Conservation (phyloP, 805 yeast species). For the Metschnikowia orientalis region DNA sequence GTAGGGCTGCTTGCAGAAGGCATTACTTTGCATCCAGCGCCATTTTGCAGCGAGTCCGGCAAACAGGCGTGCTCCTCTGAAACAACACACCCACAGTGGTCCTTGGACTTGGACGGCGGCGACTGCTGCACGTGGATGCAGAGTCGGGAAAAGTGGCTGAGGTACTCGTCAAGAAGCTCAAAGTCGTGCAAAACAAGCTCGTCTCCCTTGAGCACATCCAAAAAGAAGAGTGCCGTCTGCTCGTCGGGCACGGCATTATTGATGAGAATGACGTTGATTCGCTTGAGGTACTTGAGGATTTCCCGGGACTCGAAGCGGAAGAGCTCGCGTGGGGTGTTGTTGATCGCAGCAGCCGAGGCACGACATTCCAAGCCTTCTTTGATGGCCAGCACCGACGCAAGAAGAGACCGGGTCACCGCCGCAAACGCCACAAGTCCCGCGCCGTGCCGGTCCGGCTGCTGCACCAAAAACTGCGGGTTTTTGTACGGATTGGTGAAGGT, state of each 20-base stretch:
- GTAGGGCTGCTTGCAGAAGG: too few relatives aligned
- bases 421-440: constrained; percentile 2
- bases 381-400: constrained; percentile 1
- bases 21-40: too few relatives aligned
- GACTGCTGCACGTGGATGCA: constrained; percentile 4
- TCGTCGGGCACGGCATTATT: constrained; percentile 16
- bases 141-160: constrained; percentile 12
- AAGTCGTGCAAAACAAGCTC: constrained; percentile 10
- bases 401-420: constrained; percentile 3
- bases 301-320: constrained; percentile 7
- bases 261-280: constrained; percentile 12
- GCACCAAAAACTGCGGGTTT: constrained; percentile 9
- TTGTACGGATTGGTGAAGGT: constrained; percentile 15
- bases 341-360: constrained; percentile 2
- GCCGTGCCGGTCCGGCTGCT: not conserved
- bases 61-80: too few relatives aligned
- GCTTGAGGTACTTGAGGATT: constrained; percentile 9
- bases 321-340: constrained; percentile 12
- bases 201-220: constrained; percentile 19
- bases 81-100: too few relatives aligned
- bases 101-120: too few relatives aligned
- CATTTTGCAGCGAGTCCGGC: too few relatives aligned
- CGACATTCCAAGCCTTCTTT: constrained; percentile 1
- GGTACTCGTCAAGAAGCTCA: constrained; percentile 15
- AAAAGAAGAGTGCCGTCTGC: constrained; percentile 31